A percentile compares a stretch with the other conserved stretches of the same genome.
Evolutionary conservation across 305 asterid genomes (phyloP).

Genomic region (Plantago lanceolata): DNA sequence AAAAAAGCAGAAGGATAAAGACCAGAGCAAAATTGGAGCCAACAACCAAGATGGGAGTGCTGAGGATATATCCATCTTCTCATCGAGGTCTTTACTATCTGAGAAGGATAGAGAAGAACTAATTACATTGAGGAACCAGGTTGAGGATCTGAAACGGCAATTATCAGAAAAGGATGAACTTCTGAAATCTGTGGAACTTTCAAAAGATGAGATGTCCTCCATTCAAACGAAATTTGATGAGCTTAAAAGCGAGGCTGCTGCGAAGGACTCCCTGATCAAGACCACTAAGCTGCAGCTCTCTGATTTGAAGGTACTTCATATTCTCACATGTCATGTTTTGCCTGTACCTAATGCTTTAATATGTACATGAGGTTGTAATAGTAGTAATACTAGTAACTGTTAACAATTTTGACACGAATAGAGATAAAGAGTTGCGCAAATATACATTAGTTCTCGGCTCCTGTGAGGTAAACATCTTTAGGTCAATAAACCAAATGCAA

Average conservation of each 20-base stretch:
- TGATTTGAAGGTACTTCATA: conserved; percentile 58
- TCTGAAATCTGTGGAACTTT: conserved; percentile 56
- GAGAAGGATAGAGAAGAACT: conserved; percentile 84
- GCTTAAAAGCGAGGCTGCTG: conserved; percentile 51
- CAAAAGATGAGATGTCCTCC: conserved; percentile 55
- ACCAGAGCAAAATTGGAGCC: conserved; percentile 31
- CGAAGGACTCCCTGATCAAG: conserved; percentile 62
- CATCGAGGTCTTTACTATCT: conserved; percentile 48
- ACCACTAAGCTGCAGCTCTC: conserved; percentile 74
- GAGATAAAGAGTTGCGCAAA: neutral
- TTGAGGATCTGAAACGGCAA: conserved; percentile 65
- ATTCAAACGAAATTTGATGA: conserved; percentile 46
- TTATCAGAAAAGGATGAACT: conserved; percentile 74
- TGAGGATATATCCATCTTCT: conserved; percentile 45
- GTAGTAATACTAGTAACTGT: neutral
- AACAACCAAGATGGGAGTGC: conserved; percentile 36
- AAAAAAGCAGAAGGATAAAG: conserved; percentile 43
- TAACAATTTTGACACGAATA: neutral
- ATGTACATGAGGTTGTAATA: neutral
- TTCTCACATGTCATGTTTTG: neutral
- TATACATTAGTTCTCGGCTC: no score
- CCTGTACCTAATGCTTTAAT: conserved; percentile 1
- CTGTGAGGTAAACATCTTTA: no score
- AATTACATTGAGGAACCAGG: conserved; percentile 51
- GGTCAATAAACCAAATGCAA: no score